Percentiles rank a stretch among this genome's conserved stretches.
These are phyloP conservation scores for Colletotrichum endophyticum DNA, from an alignment of 2,329 filamentous ascomycete species.

Conservation along the genomic window DNA sequence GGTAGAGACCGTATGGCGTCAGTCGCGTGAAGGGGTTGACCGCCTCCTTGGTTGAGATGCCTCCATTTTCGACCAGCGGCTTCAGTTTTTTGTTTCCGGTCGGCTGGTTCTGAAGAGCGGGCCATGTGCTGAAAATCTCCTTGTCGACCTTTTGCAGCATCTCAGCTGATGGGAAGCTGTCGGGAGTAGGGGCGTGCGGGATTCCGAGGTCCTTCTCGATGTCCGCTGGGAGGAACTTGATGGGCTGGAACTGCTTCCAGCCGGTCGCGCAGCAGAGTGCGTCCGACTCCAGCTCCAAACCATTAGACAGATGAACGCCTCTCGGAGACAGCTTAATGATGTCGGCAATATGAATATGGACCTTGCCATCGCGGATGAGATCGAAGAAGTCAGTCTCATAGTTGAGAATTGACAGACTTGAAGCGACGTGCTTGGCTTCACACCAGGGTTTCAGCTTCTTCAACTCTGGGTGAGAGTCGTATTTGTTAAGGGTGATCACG, in stretches of 20 bases:
- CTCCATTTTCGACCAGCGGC: conserved; percentile 7
- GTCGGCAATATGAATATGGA: conserved; percentile 59
- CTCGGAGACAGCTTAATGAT: conserved; percentile 48
- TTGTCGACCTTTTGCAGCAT: conserved; percentile 7
- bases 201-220: conserved; percentile 53
- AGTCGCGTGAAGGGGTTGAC: conserved; percentile 16
- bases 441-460: conserved; percentile 60
- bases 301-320: conserved; percentile 56
- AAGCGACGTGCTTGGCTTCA: conserved; percentile 56
- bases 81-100: conserved; percentile 12
- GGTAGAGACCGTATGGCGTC: conserved; percentile 27
- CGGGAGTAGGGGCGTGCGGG: conserved; percentile 37
- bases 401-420: conserved; percentile 64
- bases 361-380: conserved; percentile 54
- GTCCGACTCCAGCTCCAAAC: conserved; percentile 51
- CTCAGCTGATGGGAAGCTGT: conserved; percentile 11
- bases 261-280: conserved; percentile 62
- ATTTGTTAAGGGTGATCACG: conserved; percentile 57
- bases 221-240: conserved; percentile 56
- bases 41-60: conserved; percentile 12
- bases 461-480: conserved; percentile 56
- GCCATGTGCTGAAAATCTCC: conserved; percentile 13
- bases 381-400: conserved; percentile 64
- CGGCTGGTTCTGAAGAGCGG: conserved; percentile 10
- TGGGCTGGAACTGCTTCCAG: conserved; percentile 58